Base-by-base conservation (phyloP, 164 flowering plant species). In the Buxus sempervirens region DNA sequence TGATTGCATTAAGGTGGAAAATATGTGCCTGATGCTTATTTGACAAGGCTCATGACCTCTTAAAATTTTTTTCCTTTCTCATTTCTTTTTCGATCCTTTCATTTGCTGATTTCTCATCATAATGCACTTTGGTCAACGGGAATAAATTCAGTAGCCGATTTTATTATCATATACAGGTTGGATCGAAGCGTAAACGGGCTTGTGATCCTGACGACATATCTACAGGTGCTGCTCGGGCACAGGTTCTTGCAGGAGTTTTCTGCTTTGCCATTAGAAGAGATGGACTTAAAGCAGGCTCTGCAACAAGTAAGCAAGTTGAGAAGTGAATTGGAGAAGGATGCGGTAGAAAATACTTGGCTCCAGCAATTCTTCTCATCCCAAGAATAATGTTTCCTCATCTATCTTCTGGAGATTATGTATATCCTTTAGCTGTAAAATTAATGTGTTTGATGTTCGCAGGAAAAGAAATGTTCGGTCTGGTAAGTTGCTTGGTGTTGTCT, bases 211-310 rank as follows among this genome's bases (percentile, higher is more conserved):
- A 85, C 63, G 96, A 89, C 58, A 77, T 82, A 68, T 80, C 87
- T 1, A 78, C 70, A 76, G 98, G 98, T 72, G 86, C 84, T 49
- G 83, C 90, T 20, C 80, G 90, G 63, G 98, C 99, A 62, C 58
- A 75, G 74, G 59, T 90, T 95, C 76, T 71, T 95, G 73, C 81
- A 84, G 70, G 93, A 87, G 18, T 93, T 96, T 58, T 66, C 97
- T 38, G 86, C 84, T 71, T 71, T 96, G 77, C 96, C 97, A 65
- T 72, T 95, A 26, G 97, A 89, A 45, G 74, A 75, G 67, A 88
- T 88, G 90, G 90, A 90, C 71, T 62, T 80, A 67, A 76, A 82
- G 68, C 72, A 89, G 70, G 90, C 89, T 73, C 72, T 93, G 45
- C 76, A 83, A 71, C 79, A 82, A 32, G 86, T 89, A 24, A 67